A percentile compares a stretch with the other conserved stretches of the same genome.
Conservation (phyloP, 2,329 filamentous ascomycete species). For the Clarireedia hainanense region DNA sequence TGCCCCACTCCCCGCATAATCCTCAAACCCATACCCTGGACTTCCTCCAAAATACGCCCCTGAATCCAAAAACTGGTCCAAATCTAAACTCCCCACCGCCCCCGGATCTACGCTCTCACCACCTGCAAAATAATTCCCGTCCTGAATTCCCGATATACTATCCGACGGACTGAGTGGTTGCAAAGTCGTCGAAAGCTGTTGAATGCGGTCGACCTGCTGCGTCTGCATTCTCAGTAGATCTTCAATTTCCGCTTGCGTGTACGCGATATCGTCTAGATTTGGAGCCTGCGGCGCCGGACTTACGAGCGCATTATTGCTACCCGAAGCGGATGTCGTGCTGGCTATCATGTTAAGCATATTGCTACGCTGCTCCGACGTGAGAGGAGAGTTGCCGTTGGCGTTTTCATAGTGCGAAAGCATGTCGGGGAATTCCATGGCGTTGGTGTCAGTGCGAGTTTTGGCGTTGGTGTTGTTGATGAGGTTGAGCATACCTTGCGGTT, state of each 20-base stretch:
- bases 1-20: constrained; percentile 11
- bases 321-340: constrained; percentile 21
- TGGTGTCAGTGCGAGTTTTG: constrained; percentile 33
- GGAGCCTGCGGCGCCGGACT: constrained; percentile 33
- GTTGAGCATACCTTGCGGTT: constrained; percentile 56
- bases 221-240: constrained; percentile 70
- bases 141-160: constrained; percentile 62
- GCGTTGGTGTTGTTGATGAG: constrained; percentile 59
- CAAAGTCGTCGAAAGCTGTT: constrained; percentile 65
- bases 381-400: constrained; percentile 44
- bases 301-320: constrained; percentile 27
- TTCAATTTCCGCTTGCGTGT: constrained; percentile 69
- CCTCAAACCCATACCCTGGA: constrained; percentile 15
- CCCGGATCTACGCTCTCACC: constrained; percentile 30
- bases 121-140: constrained; percentile 28
- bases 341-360: constrained; percentile 54
- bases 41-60: constrained; percentile 33
- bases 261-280: constrained; percentile 52
- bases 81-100: constrained; percentile 33
- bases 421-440: constrained; percentile 42
- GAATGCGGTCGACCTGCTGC: constrained; percentile 70
- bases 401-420: constrained; percentile 34
- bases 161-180: constrained; percentile 76
- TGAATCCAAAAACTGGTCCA: constrained; percentile 42
- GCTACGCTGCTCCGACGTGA: constrained; percentile 51